Percentiles rank a stretch among this genome's conserved stretches.
These are phyloP conservation scores for Mycena vitilis DNA, from an alignment of 768 basidiomycete genomes.

Conservation along the genomic window DNA sequence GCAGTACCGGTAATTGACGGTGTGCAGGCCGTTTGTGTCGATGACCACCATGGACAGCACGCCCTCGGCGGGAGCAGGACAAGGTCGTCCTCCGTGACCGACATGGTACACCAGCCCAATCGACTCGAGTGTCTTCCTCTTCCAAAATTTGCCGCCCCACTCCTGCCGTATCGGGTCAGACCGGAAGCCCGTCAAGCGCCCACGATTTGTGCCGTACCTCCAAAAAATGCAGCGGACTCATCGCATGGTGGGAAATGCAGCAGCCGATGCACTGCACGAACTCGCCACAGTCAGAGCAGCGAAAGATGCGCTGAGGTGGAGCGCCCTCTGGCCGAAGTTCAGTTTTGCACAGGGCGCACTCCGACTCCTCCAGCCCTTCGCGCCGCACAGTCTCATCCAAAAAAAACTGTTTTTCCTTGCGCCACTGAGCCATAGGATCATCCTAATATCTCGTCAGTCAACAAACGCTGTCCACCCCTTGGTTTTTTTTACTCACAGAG, in stretches of 20 bases:
- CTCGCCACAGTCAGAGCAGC: conserved; percentile 14
- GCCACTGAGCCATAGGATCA: conserved; percentile 21
- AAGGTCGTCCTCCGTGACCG: too few species aligned
- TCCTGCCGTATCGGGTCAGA: too few species aligned
- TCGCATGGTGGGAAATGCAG: neutral
- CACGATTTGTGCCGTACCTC: conserved; percentile 4
- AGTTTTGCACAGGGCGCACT: conserved; percentile 1
- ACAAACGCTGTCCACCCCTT: too few species aligned
- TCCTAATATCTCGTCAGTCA: neutral
- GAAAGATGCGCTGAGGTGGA: conserved; percentile 2
- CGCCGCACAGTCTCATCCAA: conserved; percentile 15
- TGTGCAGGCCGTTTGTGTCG: too few species aligned
- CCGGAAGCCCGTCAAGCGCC: neutral
- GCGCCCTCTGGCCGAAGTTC: neutral
- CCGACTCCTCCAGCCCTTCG: conserved; percentile 6
- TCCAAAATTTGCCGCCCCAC: too few species aligned
- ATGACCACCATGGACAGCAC: too few species aligned
- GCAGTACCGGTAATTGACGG: too few species aligned
- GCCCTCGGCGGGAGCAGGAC: too few species aligned
- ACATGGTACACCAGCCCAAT: too few species aligned
- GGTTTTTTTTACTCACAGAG: neutral
- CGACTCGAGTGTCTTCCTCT: too few species aligned
- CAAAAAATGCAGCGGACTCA: neutral
- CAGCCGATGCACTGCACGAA: conserved; percentile 14
- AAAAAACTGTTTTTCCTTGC: neutral